A percentile compares a stretch with the other conserved stretches of the same genome.
Evolutionary conservation across 306 rosid species (phyloP).

Genomic region (Leucaena leucocephala): DNA sequence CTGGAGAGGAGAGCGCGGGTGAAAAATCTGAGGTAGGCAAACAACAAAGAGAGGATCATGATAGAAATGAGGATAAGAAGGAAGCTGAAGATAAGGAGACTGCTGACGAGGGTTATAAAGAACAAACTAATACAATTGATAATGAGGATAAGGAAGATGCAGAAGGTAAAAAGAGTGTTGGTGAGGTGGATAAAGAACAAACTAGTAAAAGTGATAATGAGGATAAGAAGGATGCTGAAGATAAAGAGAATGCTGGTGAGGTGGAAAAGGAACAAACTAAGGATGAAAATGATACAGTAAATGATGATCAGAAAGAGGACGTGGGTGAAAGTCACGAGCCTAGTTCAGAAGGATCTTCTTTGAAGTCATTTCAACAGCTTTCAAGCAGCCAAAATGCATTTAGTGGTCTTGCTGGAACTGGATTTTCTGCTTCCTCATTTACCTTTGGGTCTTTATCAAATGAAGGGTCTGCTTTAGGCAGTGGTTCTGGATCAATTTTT

Average conservation of each 20-base stretch:
- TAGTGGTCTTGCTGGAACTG: constrained; percentile 75
- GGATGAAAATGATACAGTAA: constrained; percentile 35
- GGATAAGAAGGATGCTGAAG: constrained; percentile 17
- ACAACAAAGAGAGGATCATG: constrained; percentile 6
- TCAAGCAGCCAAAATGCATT: constrained; percentile 82
- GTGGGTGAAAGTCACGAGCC: constrained; percentile 40
- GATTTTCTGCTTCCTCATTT: constrained; percentile 60
- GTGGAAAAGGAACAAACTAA: constrained; percentile 37
- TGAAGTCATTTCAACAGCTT: constrained; percentile 75
- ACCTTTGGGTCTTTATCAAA: constrained; percentile 64
- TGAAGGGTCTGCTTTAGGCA: constrained; percentile 49
- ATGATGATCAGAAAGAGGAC: constrained; percentile 43
- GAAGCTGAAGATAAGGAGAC: constrained; percentile 33
- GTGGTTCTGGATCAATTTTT: constrained; percentile 49
- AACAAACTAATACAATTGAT: neutral
- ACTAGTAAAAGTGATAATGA: constrained; percentile 6
- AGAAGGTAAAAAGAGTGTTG: neutral
- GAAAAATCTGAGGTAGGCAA: constrained; percentile 22
- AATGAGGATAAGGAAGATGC: neutral
- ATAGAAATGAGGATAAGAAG: neutral
- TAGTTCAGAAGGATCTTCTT: constrained; percentile 47
- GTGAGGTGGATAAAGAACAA: constrained; percentile 13
- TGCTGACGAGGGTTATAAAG: constrained; percentile 21
- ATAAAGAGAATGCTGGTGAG: constrained; percentile 30
- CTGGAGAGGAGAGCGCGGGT: constrained; percentile 12